A percentile compares a stretch with the other conserved stretches of the same genome.
phyloP scores from a whole-genome alignment of 1,284 basidiomycete genomes.

The Cystobasidiaceae sp. region DNA sequence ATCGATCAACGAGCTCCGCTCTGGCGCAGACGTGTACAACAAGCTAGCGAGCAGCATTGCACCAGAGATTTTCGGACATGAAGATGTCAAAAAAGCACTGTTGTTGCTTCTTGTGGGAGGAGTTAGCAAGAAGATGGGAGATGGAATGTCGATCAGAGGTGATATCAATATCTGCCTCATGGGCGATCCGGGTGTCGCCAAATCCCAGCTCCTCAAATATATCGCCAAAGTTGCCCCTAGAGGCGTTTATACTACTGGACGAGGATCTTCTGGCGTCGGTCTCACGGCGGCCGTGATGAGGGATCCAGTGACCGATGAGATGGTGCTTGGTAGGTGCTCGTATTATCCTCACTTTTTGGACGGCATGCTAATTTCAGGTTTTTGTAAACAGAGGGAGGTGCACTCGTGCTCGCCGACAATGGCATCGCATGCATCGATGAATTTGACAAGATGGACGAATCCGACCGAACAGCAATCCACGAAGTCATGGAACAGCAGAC shows the following conservation, averaged over 20 bases:
- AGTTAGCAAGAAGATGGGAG: constrained; percentile 87
- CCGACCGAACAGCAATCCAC: constrained; percentile 96
- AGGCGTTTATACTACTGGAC: constrained; percentile 96
- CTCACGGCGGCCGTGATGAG: constrained; percentile 98
- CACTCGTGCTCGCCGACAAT: constrained; percentile 95
- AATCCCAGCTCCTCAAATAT: constrained; percentile 95
- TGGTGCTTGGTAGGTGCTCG: constrained; percentile 73
- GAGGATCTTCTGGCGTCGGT: constrained; percentile 96
- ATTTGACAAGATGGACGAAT: constrained; percentile 99
- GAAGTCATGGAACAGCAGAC: constrained; percentile 99
- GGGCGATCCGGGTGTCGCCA: constrained; percentile 99
- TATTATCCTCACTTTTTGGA: no score
- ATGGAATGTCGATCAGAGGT: constrained; percentile 98
- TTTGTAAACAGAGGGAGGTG: constrained; percentile 99
- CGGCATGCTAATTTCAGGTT: no score
- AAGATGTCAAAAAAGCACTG: constrained; percentile 97
- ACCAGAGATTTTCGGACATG: constrained; percentile 97
- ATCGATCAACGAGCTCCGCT: constrained; percentile 64
- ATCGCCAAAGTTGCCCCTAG: constrained; percentile 97
- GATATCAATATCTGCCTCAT: constrained; percentile 97
- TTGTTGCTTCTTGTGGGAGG: constrained; percentile 90
- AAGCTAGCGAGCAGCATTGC: constrained; percentile 75
- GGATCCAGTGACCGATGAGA: constrained; percentile 98
- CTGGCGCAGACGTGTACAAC: constrained; percentile 74
- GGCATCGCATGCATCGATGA: constrained; percentile 99